phyloP scores from a whole-genome alignment of 306 rosid genomes.

The Gynostemma pentaphyllum region DNA sequence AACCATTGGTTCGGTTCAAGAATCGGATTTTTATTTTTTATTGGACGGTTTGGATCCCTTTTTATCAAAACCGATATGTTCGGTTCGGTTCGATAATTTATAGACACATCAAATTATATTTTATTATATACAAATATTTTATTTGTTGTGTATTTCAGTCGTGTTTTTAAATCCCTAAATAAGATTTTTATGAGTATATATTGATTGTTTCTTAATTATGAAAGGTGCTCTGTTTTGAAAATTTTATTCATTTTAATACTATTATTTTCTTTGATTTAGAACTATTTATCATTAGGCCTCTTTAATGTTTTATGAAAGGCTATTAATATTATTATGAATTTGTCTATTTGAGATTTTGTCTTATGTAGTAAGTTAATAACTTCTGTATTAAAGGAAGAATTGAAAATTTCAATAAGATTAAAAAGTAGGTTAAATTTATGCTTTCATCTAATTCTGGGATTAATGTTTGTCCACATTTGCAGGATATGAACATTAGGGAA shows the following conservation, averaged over 20 bases:
- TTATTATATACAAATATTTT: no score
- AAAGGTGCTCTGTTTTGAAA: neutral
- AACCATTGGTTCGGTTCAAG: no score
- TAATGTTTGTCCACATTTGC: neutral
- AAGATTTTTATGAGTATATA: no score
- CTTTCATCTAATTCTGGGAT: neutral
- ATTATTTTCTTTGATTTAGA: neutral
- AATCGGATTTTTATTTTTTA: no score
- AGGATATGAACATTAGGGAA: constrained; percentile 94
- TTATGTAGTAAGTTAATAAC: neutral
- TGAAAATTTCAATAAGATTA: neutral
- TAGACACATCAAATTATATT: no score
- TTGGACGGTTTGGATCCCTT: no score
- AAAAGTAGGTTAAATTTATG: neutral
- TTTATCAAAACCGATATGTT: no score
- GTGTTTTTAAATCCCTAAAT: no score
- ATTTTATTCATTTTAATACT: neutral
- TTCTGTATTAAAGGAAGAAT: neutral
- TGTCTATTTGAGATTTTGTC: neutral
- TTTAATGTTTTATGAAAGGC: neutral
- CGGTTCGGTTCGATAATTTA: no score
- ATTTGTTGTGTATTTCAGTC: no score
- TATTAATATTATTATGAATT: neutral
- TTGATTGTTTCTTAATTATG: neutral
- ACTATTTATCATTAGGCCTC: neutral